Evolutionary conservation across 352 stramenopile species (phyloP).

Genomic region (Pythium coloratum): DNA sequence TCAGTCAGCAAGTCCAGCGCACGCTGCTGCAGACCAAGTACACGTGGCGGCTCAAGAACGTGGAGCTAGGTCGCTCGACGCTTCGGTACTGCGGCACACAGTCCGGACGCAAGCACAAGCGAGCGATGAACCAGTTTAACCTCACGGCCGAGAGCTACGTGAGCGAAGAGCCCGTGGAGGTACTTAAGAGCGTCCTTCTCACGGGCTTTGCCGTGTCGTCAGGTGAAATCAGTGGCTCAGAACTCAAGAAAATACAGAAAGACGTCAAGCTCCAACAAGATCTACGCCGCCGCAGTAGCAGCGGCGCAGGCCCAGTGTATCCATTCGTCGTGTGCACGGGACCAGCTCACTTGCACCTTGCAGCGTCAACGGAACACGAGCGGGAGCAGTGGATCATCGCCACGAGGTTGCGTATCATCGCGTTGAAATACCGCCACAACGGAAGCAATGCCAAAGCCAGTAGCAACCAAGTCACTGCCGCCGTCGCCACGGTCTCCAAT

Average conservation of each 20-base stretch:
- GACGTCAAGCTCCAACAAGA: constrained; percentile 19
- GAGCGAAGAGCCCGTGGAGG: constrained; percentile 57
- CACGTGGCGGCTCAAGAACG: constrained; percentile 53
- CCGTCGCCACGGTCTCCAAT: not conserved
- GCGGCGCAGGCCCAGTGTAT: constrained; percentile 32
- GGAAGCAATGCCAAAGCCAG: constrained; percentile 5
- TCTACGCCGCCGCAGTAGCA: constrained; percentile 13
- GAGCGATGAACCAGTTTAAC: constrained; percentile 65
- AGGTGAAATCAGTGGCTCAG: constrained; percentile 19
- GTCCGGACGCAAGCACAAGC: constrained; percentile 18
- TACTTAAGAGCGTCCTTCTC: constrained; percentile 34
- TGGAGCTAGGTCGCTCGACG: constrained; percentile 58
- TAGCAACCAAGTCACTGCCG: constrained; percentile 9
- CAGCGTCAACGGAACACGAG: constrained; percentile 42
- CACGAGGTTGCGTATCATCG: constrained; percentile 65
- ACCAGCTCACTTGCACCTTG: constrained; percentile 49
- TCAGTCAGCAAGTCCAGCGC: constrained; percentile 52
- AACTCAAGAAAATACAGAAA: constrained; percentile 23
- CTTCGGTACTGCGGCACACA: constrained; percentile 44
- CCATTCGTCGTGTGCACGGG: constrained; percentile 64
- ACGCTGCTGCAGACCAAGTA: constrained; percentile 63
- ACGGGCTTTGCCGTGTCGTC: constrained; percentile 20
- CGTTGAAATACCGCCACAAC: constrained; percentile 63
- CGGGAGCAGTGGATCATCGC: constrained; percentile 62
- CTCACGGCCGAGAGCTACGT: constrained; percentile 56